Percentiles rank a stretch among this genome's conserved stretches.
Conservation (phyloP, 257 asterid genomes). For the Cinchona pubescens region DNA sequence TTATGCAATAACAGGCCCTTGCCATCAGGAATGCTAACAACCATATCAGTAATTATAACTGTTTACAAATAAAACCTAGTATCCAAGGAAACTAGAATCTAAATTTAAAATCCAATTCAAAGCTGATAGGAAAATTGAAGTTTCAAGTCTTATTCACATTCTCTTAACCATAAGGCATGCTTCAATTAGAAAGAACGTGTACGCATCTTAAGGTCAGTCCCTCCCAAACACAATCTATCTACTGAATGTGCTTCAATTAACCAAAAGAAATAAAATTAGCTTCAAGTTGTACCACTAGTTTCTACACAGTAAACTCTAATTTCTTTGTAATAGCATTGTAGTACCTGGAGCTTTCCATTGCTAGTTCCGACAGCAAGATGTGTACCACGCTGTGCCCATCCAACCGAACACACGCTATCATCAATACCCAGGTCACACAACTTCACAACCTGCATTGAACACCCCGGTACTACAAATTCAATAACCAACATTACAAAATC, state of each 20-base stretch:
- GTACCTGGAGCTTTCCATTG: slow-evolving; percentile 91
- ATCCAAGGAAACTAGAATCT: neutral
- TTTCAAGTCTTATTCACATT: neutral
- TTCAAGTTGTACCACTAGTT: neutral
- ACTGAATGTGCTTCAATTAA: too few species aligned
- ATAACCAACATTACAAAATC: neutral
- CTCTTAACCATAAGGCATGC: neutral
- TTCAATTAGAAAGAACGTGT: neutral
- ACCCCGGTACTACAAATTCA: slow-evolving; percentile 1
- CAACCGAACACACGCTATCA: slow-evolving; percentile 86
- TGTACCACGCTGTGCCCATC: slow-evolving; percentile 89
- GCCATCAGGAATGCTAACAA: neutral
- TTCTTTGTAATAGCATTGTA: neutral
- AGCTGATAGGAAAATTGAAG: neutral
- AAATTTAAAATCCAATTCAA: neutral
- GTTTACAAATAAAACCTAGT: neutral
- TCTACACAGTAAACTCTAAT: neutral
- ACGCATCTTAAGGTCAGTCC: neutral
- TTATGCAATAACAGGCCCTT: neutral
- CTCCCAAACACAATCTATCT: neutral
- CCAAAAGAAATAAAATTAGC: neutral
- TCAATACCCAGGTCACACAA: slow-evolving; percentile 82
- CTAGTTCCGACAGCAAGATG: slow-evolving; percentile 95
- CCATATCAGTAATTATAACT: neutral
- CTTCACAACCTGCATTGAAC: slow-evolving; percentile 69